Base-by-base conservation (phyloP, 768 basidiomycete genomes). In the Termitomyces eurrhizus region DNA sequence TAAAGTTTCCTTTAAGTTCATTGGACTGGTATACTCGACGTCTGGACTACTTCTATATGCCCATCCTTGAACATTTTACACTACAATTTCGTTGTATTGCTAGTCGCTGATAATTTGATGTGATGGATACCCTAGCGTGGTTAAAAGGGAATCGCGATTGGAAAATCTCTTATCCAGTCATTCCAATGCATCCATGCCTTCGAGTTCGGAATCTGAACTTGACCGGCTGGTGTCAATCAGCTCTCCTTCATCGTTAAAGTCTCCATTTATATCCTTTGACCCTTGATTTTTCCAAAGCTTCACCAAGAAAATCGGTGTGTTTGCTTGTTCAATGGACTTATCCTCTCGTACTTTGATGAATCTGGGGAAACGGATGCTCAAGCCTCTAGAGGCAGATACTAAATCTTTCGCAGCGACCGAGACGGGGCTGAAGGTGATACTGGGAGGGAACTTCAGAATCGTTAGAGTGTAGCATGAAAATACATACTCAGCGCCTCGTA, bases 351-450 rank as follows among this genome's bases (percentile, higher is more conserved):
- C 67, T 60, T 79, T 83, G 58, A 95, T 78, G 74, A 95, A 96
- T 39, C 94, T 81, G 45, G 95, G 95, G 72, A 97, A 97, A 13
- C 95, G 87, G 13, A 96, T 72, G 65, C 89, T 91, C 35, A 95
- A 76, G 5, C 95, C 95, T 32, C 88, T 79, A 54, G 67, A 65
- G 18, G 71, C 64, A 8, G 78, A 78, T 7, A 85, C 77, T 24
- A 87, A 69, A 7, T 87, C 86, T 57, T 81, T 76, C 0, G 91
- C 93, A 18, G 93, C 93, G 6, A 88, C 74, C 26, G 93, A 95
- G 16, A 93, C 85, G 0, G 93, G 94, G 48, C 92, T 93, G 62
- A 92, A 74, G 2, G 93, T 93, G 64, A 95, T 82, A 67, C 89
- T 91, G 54, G 44, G 64, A 61, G 35, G 29, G 7, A n/a, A 2